Evolutionary conservation across 331 rosid species (phyloP).

Genomic region (Dryas integrifolia): DNA sequence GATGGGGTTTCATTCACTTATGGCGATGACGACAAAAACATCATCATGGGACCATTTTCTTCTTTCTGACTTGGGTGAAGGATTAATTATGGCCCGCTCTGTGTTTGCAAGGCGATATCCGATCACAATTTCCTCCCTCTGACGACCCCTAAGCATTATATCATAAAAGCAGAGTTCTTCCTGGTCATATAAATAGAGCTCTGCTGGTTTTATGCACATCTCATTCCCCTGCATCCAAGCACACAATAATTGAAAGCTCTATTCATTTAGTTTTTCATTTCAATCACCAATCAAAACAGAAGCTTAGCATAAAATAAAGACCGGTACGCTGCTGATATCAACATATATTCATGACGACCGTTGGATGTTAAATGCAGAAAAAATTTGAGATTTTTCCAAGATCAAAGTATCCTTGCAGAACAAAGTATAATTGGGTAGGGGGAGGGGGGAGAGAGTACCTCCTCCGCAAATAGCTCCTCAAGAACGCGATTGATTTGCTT

Average conservation of each 20-base stretch:
- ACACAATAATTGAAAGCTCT: neutral
- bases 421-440: too few species aligned
- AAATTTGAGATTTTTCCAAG: too few species aligned
- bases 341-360: too few species aligned
- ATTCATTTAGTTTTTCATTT: neutral
- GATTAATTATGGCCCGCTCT: slow-evolving; percentile 83
- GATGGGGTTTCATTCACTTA: slow-evolving; percentile 37
- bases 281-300: neutral
- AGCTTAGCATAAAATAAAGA: neutral
- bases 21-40: slow-evolving; percentile 75
- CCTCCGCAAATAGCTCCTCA: slow-evolving; percentile 93
- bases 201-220: slow-evolving; percentile 91
- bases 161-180: slow-evolving; percentile 83
- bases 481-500: slow-evolving; percentile 97
- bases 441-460: slow-evolving; percentile 41
- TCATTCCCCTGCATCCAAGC: slow-evolving; percentile 70
- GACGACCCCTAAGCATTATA: slow-evolving; percentile 81
- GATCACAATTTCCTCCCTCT: slow-evolving; percentile 75
- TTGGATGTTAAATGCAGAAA: too few species aligned
- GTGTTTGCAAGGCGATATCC: slow-evolving; percentile 67
- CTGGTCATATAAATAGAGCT: slow-evolving; percentile 85
- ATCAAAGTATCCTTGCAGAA: too few species aligned
- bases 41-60: slow-evolving; percentile 88
- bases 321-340: neutral
- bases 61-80: slow-evolving; percentile 52